These are phyloP conservation scores for Beauveria scarabaeidicola DNA, from an alignment of 2,329 filamentous ascomycete species.

Conservation along the genomic window DNA sequence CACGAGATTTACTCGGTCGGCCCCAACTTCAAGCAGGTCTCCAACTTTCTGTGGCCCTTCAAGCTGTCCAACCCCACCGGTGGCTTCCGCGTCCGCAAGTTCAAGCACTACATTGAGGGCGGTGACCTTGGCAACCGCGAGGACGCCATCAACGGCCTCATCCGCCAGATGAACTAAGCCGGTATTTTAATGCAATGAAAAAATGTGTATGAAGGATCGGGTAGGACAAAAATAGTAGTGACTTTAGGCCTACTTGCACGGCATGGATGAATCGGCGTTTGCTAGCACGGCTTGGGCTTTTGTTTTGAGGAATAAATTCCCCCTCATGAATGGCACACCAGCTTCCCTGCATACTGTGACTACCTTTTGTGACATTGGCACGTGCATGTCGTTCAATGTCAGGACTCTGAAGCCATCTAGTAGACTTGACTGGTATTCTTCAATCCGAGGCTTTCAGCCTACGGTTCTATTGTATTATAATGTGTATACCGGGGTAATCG, in stretches of 20 bases:
- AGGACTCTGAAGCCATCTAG: not conserved
- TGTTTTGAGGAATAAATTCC: constrained; percentile 28
- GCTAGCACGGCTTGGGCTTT: constrained; percentile 29
- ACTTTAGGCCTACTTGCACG: constrained; percentile 7
- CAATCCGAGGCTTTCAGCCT: not conserved
- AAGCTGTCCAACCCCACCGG: constrained; percentile 98
- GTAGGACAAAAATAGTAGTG: constrained; percentile 7
- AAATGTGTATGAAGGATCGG: constrained; percentile 22
- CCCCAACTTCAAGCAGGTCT: constrained; percentile 98
- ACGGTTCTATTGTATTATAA: not conserved
- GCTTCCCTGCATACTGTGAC: constrained; percentile 23
- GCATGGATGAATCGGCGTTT: constrained; percentile 28
- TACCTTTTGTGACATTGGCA: constrained; percentile 6
- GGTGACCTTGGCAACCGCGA: constrained; percentile 98
- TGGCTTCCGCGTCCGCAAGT: constrained; percentile 93
- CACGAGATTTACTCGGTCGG: constrained; percentile 99
- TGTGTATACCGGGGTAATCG: not conserved
- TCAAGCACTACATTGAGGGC: constrained; percentile 98
- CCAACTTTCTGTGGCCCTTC: constrained; percentile 99
- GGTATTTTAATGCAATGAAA: constrained; percentile 18
- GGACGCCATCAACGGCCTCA: constrained; percentile 92
- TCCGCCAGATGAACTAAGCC: constrained; percentile 95
- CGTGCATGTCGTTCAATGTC: not conserved
- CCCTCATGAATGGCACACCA: constrained; percentile 32
- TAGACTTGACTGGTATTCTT: not conserved